Base-by-base conservation (phyloP, 169 alveolate species). In the Plasmodium chabaudi region DNA sequence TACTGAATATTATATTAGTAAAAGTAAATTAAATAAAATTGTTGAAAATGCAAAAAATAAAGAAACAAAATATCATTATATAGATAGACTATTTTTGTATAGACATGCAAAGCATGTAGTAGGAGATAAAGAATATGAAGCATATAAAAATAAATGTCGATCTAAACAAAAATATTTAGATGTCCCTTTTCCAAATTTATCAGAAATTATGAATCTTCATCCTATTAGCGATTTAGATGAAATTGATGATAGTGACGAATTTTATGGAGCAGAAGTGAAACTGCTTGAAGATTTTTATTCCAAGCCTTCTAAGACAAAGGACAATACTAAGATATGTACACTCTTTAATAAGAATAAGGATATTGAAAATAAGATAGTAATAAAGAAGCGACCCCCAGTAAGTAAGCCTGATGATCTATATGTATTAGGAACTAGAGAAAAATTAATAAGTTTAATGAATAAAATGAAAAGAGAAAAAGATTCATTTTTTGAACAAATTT, bases 61-160 rank as follows among this genome's bases (percentile, higher is more conserved):
- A 42, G 88, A 77, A 63, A 77, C 65, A 75, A 77, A 64, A 23
- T 77, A 77, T 51, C 88, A 77, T 68, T 77, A 77, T 57, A 77
- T 77, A 15, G 88, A 77, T 63, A 49, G 88, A n/a, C 27, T 77
- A 77, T 77, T 77, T 68, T 44, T 77, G 27, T 77, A 77, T 34
- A 49, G 88, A 49, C 88, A 77, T 77, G 88, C 88, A 15, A 77
- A 77, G 64, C 63, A 77, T 77, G 88, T 77, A 12, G 65, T 77
- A 47, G 88, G 65, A 42, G 88, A 77, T 46, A 65, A 34, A 9
- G 88, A 77, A 25, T 77, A 77, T 77, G 88, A 77, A 12, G 65
- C 55, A 5, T 77, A 77, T 23, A 77, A 55, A 44, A 64, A 42
- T 34, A 77, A 77, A 44, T 64, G 88, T 57, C 47, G 88, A 47